Conservation (phyloP, 2,329 filamentous ascomycete species). For the Fusarium temperatum region DNA sequence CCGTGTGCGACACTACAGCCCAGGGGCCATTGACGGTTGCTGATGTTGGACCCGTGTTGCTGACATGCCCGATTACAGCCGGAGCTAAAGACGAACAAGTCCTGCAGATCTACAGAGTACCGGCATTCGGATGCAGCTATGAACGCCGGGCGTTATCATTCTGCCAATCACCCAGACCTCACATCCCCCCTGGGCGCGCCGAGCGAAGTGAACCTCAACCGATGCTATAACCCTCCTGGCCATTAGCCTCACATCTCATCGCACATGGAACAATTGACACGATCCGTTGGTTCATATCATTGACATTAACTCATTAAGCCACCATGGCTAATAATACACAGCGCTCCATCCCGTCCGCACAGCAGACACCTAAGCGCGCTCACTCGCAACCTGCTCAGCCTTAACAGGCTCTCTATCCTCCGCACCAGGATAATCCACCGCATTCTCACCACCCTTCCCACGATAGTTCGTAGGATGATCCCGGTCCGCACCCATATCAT, state of each 20-base stretch:
- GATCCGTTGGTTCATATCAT: neutral
- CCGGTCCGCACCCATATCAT: slow-evolving; percentile 44
- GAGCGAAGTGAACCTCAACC: neutral
- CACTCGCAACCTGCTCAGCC: slow-evolving; percentile 38
- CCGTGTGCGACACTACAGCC: neutral
- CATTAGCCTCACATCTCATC: neutral
- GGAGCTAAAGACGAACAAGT: neutral
- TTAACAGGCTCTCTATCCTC: slow-evolving; percentile 32
- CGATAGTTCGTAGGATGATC: slow-evolving; percentile 37
- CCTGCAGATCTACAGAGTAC: neutral
- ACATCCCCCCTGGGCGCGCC: neutral
- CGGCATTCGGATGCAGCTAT: neutral
- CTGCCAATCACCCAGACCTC: neutral
- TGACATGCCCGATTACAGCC: neutral
- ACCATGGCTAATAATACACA: slow-evolving; percentile 14
- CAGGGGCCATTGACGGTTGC: neutral
- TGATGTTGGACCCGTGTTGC: neutral
- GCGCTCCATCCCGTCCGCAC: neutral
- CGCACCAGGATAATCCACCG: slow-evolving; percentile 30
- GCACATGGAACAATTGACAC: neutral
- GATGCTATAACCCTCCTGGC: neutral
- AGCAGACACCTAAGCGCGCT: slow-evolving; percentile 23
- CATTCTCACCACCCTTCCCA: slow-evolving; percentile 25
- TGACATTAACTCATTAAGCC: slow-evolving; percentile 27
- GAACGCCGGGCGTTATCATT: neutral